Conservation (phyloP, 1,139 yeast genomes). For the Pichia sp. region DNA sequence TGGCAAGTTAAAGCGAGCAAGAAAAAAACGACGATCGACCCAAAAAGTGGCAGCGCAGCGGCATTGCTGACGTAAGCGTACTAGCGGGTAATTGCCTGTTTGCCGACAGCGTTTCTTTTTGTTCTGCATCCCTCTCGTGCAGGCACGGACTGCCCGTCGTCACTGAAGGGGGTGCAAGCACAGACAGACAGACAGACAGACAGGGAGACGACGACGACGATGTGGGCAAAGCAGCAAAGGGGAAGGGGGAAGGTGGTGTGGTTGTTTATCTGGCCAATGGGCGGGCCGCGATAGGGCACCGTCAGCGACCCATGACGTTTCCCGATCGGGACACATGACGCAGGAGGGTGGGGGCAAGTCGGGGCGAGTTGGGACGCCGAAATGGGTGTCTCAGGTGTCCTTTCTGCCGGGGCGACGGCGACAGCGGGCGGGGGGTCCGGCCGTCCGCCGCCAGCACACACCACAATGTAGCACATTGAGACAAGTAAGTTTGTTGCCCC, state of each 20-base stretch:
- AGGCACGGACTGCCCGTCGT: not conserved
- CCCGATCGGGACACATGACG: not conserved
- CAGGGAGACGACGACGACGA: not conserved
- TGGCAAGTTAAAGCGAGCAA: not conserved
- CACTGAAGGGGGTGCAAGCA: too few relatives aligned
- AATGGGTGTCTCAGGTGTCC: not conserved
- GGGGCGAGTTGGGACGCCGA: not conserved
- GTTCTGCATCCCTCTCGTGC: not conserved
- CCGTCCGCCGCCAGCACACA: not conserved
- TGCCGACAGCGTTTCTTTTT: not conserved
- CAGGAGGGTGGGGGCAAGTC: not conserved
- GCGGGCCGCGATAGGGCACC: slow-evolving; percentile 2
- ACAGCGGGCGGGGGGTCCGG: not conserved
- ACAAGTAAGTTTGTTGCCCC: not conserved
- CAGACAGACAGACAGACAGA: not conserved
- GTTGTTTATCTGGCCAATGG: slow-evolving; percentile 6
- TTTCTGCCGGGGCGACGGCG: not conserved
- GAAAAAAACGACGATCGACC: not conserved
- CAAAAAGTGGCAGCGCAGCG: not conserved
- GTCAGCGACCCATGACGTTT: not conserved
- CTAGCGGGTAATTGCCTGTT: not conserved
- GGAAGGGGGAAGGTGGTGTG: not conserved
- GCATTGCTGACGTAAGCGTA: not conserved
- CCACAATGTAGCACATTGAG: not conserved
- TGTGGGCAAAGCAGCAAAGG: not conserved